A percentile compares a stretch with the other conserved stretches of the same genome.
These are phyloP conservation scores for Syzygium aromaticum DNA, from an alignment of 345 rosid genomes.

Conservation along the genomic window DNA sequence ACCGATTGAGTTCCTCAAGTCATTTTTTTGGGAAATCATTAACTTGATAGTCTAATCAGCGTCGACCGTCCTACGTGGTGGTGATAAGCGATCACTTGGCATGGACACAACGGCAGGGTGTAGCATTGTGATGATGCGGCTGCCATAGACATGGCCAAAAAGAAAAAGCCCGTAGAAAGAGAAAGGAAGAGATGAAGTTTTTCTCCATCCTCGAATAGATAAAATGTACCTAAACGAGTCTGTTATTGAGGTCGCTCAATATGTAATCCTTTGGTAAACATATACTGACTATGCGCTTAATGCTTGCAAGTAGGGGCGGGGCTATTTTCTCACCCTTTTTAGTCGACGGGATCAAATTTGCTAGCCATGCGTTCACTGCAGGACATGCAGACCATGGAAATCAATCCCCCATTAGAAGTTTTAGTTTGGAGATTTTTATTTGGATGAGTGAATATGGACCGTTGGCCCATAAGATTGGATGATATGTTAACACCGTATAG, in stretches of 20 bases:
- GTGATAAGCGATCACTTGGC: neutral
- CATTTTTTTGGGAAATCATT: neutral
- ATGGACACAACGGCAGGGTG: neutral
- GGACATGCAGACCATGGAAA: neutral
- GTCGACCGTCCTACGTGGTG: neutral
- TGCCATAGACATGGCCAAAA: neutral
- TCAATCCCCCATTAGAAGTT: neutral
- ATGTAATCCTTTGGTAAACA: neutral
- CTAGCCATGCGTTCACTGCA: neutral
- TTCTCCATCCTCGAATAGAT: neutral
- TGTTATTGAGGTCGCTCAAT: neutral
- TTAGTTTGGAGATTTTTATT: neutral
- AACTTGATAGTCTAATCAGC: too few species aligned
- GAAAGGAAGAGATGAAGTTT: neutral
- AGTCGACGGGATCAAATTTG: neutral
- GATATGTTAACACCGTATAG: neutral
- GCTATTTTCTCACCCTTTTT: neutral
- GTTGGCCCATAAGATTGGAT: neutral
- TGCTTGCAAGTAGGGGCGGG: neutral
- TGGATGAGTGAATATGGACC: neutral
- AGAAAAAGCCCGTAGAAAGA: neutral
- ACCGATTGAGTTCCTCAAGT: fast-evolving
- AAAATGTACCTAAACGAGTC: neutral
- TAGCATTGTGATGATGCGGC: neutral
- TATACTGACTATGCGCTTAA: neutral